Conservation (phyloP, 2,329 filamentous ascomycete species). For the Fusarium compactum region DNA sequence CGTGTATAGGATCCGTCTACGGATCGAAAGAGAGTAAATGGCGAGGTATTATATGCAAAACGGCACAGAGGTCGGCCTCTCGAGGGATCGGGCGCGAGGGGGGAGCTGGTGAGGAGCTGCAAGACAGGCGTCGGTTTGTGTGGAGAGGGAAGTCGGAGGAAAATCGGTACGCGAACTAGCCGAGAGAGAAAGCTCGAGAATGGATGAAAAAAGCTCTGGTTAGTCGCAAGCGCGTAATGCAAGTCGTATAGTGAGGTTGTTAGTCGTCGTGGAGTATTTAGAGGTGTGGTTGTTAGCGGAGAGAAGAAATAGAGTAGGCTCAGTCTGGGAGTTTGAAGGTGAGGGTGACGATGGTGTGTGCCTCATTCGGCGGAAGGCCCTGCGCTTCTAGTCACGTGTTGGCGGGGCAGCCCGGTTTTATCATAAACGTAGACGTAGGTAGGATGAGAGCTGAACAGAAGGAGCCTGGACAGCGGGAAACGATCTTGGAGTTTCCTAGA, state of each 20-base stretch:
- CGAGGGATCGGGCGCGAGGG: slow-evolving; percentile 18
- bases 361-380: slow-evolving; percentile 43
- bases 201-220: slow-evolving; percentile 12
- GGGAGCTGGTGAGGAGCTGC: slow-evolving; percentile 43
- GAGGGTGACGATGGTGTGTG: slow-evolving; percentile 49
- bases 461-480: slow-evolving; percentile 1
- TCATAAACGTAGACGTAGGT: not conserved
- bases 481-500: slow-evolving; percentile 10
- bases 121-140: slow-evolving; percentile 24
- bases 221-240: slow-evolving; percentile 33
- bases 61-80: slow-evolving; percentile 39
- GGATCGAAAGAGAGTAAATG: slow-evolving; percentile 40
- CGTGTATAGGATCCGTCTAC: slow-evolving; percentile 48
- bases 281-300: slow-evolving; percentile 33
- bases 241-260: slow-evolving; percentile 33
- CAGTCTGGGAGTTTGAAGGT: slow-evolving; percentile 45
- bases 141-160: slow-evolving; percentile 27
- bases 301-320: slow-evolving; percentile 46
- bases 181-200: slow-evolving; percentile 31
- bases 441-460: slow-evolving; percentile 10
- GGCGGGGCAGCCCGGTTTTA: slow-evolving; percentile 47
- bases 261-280: slow-evolving; percentile 33
- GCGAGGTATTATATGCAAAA: slow-evolving; percentile 42
- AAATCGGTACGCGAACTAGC: slow-evolving; percentile 38
- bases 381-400: slow-evolving; percentile 51